Conservation (phyloP, 179 eudicot species). For the Heliamphora pulchella region DNA sequence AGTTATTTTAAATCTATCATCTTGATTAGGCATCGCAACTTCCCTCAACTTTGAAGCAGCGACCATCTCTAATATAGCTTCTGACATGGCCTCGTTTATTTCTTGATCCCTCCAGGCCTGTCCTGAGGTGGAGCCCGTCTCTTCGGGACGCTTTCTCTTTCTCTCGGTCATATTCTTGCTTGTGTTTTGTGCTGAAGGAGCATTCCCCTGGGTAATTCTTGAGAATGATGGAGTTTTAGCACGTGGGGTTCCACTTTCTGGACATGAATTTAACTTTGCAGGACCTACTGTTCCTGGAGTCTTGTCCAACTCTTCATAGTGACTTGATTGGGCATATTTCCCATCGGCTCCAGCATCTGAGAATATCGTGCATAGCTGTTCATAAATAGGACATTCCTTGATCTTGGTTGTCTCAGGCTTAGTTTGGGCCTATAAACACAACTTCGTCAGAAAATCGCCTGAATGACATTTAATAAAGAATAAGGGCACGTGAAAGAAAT, state of each 20-base stretch:
- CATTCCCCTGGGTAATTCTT: slow-evolving; percentile 22
- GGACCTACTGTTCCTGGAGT: slow-evolving; percentile 17
- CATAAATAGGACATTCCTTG: slow-evolving; percentile 73
- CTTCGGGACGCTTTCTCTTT: slow-evolving; percentile 53
- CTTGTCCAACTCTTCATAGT: slow-evolving; percentile 53
- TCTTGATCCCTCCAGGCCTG: slow-evolving; percentile 32
- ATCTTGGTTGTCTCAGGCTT: slow-evolving; percentile 43
- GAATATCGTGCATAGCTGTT: slow-evolving; percentile 61
- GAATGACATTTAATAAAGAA: not conserved
- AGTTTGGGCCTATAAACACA: slow-evolving; percentile 34
- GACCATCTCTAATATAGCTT: slow-evolving; percentile 60
- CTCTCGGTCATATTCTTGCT: slow-evolving; percentile 28
- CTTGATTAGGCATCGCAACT: slow-evolving; percentile 18
- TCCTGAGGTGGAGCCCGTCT: slow-evolving; percentile 25
- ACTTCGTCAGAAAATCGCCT: slow-evolving; percentile 8
- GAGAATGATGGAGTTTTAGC: slow-evolving; percentile 32
- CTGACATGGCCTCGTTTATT: slow-evolving; percentile 41
- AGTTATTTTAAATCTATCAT: slow-evolving; percentile 38
- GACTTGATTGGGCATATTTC: slow-evolving; percentile 81
- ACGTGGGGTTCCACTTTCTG: slow-evolving; percentile 27
- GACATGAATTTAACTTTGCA: slow-evolving; percentile 8
- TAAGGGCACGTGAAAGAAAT: not conserved
- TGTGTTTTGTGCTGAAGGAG: slow-evolving; percentile 25
- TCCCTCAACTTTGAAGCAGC: slow-evolving; percentile 39
- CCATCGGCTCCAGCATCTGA: slow-evolving; percentile 61